Percentiles rank a stretch among this genome's conserved stretches.
Conservation (phyloP, 176 grass and related monocot genomes). For the Juncus effusus region DNA sequence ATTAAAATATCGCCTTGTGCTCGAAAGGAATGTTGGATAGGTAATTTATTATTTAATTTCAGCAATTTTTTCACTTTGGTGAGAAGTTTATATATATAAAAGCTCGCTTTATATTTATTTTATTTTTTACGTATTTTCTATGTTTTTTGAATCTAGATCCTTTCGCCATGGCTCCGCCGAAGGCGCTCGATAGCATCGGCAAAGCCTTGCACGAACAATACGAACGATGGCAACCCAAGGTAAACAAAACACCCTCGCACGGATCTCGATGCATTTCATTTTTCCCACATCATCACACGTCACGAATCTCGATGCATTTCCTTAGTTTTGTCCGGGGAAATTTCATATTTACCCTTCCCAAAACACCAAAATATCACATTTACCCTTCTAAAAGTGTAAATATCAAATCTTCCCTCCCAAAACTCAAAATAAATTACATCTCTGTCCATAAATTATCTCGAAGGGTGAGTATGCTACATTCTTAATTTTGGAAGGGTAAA, state of each 20-base stretch:
- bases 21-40: slow-evolving; percentile 99
- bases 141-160: slow-evolving; percentile 54
- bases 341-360: too few relatives aligned
- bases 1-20: slow-evolving; percentile 99
- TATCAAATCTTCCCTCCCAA: too few relatives aligned
- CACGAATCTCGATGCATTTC: too few relatives aligned
- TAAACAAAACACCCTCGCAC: slow-evolving; percentile 9
- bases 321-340: too few relatives aligned
- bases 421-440: too few relatives aligned
- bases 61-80: background rate
- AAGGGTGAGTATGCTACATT: too few relatives aligned
- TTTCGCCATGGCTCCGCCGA: slow-evolving; percentile 85
- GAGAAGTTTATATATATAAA: slow-evolving; percentile 18
- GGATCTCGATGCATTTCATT: too few relatives aligned
- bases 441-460: too few relatives aligned
- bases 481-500: too few relatives aligned
- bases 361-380: too few relatives aligned
- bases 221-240: slow-evolving; percentile 96
- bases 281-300: too few relatives aligned
- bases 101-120: background rate
- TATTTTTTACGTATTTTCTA: slow-evolving; percentile 3
- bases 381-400: too few relatives aligned
- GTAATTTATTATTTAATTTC: slow-evolving; percentile 40
- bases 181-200: slow-evolving; percentile 90
- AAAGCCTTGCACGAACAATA: slow-evolving; percentile 95